Conservation (phyloP, 2,329 filamentous ascomycete species). For the Beauveria australis region DNA sequence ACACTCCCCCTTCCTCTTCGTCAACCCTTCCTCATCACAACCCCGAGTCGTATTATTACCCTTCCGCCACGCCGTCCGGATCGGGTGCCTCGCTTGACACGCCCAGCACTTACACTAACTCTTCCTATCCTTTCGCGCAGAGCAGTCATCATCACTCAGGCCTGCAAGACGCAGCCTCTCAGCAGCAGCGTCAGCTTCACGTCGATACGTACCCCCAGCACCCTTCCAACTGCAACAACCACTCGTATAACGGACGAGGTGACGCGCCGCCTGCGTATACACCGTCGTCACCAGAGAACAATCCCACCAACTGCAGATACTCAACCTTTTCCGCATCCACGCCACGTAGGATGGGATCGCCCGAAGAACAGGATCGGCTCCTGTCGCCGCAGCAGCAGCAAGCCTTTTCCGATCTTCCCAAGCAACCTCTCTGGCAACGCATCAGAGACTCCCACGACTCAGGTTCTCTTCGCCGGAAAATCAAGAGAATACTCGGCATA, state of each 20-base stretch:
- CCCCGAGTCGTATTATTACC: neutral
- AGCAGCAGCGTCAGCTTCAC: conserved; percentile 3
- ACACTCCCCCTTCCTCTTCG: neutral
- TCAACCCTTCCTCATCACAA: conserved; percentile 12
- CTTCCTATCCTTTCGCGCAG: conserved; percentile 1
- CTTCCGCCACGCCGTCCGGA: neutral
- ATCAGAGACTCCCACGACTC: conserved; percentile 16
- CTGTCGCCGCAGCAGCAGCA: conserved; percentile 37
- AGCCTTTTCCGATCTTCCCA: conserved; percentile 29
- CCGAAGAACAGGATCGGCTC: conserved; percentile 35
- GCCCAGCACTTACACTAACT: conserved; percentile 6
- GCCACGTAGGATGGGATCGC: conserved; percentile 30
- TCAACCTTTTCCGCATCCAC: conserved; percentile 31
- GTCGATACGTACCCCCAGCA: conserved; percentile 1
- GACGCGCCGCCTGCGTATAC: conserved; percentile 43
- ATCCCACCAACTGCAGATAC: conserved; percentile 35
- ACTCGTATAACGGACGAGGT: conserved; percentile 16
- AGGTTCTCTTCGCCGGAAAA: conserved; percentile 18
- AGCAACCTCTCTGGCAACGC: conserved; percentile 23
- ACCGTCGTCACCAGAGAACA: conserved; percentile 25
- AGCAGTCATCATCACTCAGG: conserved; percentile 14
- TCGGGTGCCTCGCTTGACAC: conserved; percentile 8
- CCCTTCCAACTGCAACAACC: neutral
- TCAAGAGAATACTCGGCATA: conserved; percentile 23
- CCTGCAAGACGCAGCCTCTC: conserved; percentile 9